Percentiles rank a stretch among this genome's conserved stretches.
phyloP scores from a whole-genome alignment of 2,329 filamentous ascomycete genomes.

The Coniochaeta sp. region DNA sequence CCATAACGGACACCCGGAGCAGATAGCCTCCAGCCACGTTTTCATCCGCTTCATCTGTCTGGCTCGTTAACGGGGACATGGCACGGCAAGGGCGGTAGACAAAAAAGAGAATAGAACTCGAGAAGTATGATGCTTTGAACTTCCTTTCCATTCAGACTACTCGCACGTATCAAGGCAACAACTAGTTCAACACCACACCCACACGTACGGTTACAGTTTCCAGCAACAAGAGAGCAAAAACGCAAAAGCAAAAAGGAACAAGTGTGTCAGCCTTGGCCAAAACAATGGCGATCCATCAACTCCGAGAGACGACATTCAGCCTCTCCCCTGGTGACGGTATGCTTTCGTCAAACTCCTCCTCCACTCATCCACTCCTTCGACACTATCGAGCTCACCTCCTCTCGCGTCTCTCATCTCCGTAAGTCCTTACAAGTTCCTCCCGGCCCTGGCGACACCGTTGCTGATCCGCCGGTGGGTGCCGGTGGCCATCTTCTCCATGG shows the following conservation, averaged over 20 bases:
- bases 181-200: not conserved
- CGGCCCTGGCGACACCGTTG: not conserved
- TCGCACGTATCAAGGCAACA: slow-evolving; percentile 4
- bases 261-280: not conserved
- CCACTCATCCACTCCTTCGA: too few relatives aligned
- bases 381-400: not conserved
- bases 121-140: not conserved
- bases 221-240: not conserved
- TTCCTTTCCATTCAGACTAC: not conserved
- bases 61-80: too few relatives aligned
- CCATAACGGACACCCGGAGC: too few relatives aligned
- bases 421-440: not conserved
- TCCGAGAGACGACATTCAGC: not conserved
- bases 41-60: too few relatives aligned
- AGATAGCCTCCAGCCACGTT: too few relatives aligned
- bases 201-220: not conserved
- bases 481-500: not conserved
- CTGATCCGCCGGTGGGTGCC: not conserved
- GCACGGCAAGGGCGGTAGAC: too few relatives aligned
- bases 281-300: not conserved
- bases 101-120: too few relatives aligned
- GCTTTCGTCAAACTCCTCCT: not conserved
- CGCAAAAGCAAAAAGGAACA: not conserved
- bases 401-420: not conserved
- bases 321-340: not conserved